phyloP scores from a whole-genome alignment of 1,284 basidiomycete genomes.

The Heterobasidion parviporum region DNA sequence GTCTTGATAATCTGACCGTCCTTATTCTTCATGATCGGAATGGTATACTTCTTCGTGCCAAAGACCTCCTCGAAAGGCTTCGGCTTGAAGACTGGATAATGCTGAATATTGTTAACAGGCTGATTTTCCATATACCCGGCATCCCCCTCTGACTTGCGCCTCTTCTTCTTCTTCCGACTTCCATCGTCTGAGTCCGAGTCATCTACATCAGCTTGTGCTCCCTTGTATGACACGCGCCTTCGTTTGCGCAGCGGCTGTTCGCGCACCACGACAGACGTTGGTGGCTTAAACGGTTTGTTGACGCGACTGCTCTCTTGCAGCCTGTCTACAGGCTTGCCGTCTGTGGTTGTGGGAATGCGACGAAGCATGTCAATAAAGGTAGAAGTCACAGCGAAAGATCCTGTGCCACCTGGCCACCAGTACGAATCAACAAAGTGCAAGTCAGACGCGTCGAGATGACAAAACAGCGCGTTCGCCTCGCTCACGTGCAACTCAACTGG shows the following conservation, averaged over 20 bases:
- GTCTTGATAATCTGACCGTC: conserved; percentile 67
- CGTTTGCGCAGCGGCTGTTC: conserved; percentile 70
- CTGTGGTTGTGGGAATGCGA: conserved; percentile 57
- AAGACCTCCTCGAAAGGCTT: conserved; percentile 67
- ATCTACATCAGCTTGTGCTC: conserved; percentile 43
- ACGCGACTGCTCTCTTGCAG: conserved; percentile 63
- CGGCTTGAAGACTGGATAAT: conserved; percentile 79
- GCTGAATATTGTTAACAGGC: conserved; percentile 43
- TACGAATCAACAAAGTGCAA: background rate
- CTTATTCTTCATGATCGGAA: conserved; percentile 83
- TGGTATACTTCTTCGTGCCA: conserved; percentile 58
- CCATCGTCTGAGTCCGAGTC: conserved; percentile 32
- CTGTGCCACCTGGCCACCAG: too few species aligned
- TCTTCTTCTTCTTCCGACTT: conserved; percentile 49
- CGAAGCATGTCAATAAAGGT: conserved; percentile 42
- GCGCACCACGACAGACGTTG: conserved; percentile 45
- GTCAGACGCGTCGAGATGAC: background rate
- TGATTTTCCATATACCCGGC: conserved; percentile 30
- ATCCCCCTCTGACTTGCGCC: conserved; percentile 43
- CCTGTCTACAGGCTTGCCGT: conserved; percentile 58
- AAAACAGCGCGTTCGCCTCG: background rate
- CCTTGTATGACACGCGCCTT: conserved; percentile 78
- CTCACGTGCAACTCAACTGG: background rate
- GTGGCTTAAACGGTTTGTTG: conserved; percentile 77
- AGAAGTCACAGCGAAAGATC: too few species aligned